These are phyloP conservation scores for Lophiostoma macrostomum DNA, from an alignment of 495 filamentous ascomycete species.

Conservation along the genomic window DNA sequence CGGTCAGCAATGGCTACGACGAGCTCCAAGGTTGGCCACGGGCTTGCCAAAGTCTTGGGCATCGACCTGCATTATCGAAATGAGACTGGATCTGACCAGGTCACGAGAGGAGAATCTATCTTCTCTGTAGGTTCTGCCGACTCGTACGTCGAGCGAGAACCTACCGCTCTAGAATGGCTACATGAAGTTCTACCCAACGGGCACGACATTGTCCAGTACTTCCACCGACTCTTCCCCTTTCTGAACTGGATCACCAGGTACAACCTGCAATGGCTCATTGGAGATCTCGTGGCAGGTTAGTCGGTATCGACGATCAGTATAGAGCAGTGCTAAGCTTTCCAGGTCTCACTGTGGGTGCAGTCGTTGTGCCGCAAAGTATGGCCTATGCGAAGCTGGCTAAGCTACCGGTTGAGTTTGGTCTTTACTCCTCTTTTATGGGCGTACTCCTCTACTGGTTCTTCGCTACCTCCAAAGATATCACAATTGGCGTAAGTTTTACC, in stretches of 20 bases:
- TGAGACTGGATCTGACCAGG: slow-evolving; percentile 48
- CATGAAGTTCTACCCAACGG: slow-evolving; percentile 56
- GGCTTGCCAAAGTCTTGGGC: slow-evolving; percentile 73
- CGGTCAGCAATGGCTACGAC: slow-evolving; percentile 43
- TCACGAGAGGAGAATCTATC: slow-evolving; percentile 72
- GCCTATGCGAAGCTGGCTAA: slow-evolving; percentile 87
- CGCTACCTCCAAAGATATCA: slow-evolving; percentile 98
- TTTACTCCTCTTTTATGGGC: slow-evolving; percentile 98
- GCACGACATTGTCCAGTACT: slow-evolving; percentile 55
- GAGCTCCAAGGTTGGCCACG: slow-evolving; percentile 61
- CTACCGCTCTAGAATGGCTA: slow-evolving; percentile 71
- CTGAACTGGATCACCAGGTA: slow-evolving; percentile 82
- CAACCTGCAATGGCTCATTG: slow-evolving; percentile 82
- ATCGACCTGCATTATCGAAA: slow-evolving; percentile 70
- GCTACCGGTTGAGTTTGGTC: slow-evolving; percentile 74
- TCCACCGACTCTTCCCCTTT: slow-evolving; percentile 77
- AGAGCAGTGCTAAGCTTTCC: neutral
- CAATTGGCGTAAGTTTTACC: slow-evolving; percentile 75
- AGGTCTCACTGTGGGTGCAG: slow-evolving; percentile 92
- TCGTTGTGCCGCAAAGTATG: slow-evolving; percentile 97
- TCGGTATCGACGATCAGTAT: neutral
- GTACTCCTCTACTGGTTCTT: slow-evolving; percentile 98
- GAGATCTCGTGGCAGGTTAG: slow-evolving; percentile 87
- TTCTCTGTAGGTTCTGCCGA: slow-evolving; percentile 74
- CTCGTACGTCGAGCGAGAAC: slow-evolving; percentile 80